These are phyloP conservation scores for Epicoccum sorghinum DNA, from an alignment of 2,329 filamentous ascomycete genomes.

Conservation along the genomic window DNA sequence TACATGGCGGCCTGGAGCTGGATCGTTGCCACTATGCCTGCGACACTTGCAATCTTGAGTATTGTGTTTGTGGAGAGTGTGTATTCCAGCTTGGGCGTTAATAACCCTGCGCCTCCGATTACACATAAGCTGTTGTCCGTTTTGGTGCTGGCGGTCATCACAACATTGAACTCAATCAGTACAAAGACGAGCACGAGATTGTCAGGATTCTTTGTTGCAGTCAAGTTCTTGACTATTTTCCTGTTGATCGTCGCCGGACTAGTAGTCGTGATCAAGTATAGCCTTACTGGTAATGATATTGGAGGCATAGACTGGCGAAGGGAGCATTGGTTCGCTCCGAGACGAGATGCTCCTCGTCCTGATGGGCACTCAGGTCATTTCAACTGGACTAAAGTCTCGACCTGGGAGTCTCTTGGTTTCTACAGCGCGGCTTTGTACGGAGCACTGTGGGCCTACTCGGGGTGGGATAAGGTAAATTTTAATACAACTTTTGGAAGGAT, in stretches of 20 bases:
- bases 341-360: slow-evolving; percentile 32
- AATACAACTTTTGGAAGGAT: slow-evolving; percentile 9
- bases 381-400: slow-evolving; percentile 49
- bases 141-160: slow-evolving; percentile 48
- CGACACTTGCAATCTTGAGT: slow-evolving; percentile 67
- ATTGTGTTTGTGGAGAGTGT: slow-evolving; percentile 63
- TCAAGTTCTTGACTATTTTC: slow-evolving; percentile 45
- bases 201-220: slow-evolving; percentile 47
- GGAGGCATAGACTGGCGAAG: slow-evolving; percentile 44
- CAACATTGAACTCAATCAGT: slow-evolving; percentile 52
- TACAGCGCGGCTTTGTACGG: slow-evolving; percentile 61
- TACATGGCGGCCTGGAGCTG: slow-evolving; percentile 70
- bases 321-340: slow-evolving; percentile 41
- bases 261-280: slow-evolving; percentile 39
- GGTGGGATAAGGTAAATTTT: slow-evolving; percentile 44
- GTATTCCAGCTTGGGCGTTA: slow-evolving; percentile 61
- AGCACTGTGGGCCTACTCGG: slow-evolving; percentile 43
- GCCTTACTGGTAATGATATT: slow-evolving; percentile 31
- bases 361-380: slow-evolving; percentile 34
- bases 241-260: slow-evolving; percentile 46
- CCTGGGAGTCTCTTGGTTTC: slow-evolving; percentile 67
- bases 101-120: slow-evolving; percentile 57
- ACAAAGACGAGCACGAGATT: slow-evolving; percentile 50
- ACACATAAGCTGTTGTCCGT: slow-evolving; percentile 49
- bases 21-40: slow-evolving; percentile 70